Conservation (phyloP, 2,329 filamentous ascomycete genomes). For the Onygenales sp. region DNA sequence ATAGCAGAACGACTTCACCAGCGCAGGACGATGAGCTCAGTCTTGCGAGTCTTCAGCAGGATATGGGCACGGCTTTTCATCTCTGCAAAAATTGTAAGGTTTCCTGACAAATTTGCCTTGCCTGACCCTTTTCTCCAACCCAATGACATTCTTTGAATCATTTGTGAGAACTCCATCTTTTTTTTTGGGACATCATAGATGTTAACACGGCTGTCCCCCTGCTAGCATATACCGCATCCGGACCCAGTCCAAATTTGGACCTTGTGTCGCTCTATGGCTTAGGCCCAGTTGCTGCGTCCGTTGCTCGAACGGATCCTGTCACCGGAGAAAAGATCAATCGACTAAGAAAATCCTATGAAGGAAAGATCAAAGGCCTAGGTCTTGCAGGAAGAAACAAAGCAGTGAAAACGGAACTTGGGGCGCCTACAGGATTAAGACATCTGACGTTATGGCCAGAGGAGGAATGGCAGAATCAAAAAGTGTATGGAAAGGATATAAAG, state of each 20-base stretch:
- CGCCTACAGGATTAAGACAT: slow-evolving; percentile 29
- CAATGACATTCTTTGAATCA: slow-evolving; percentile 14
- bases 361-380: slow-evolving; percentile 38
- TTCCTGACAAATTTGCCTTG: slow-evolving; percentile 25
- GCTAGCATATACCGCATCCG: slow-evolving; percentile 39
- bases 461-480: slow-evolving; percentile 42
- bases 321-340: slow-evolving; percentile 59
- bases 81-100: slow-evolving; percentile 43
- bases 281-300: slow-evolving; percentile 45
- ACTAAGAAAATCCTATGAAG: slow-evolving; percentile 47
- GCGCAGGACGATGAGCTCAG: slow-evolving; percentile 19
- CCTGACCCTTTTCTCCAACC: slow-evolving; percentile 8
- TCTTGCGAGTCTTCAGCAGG: slow-evolving; percentile 35
- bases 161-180: slow-evolving; percentile 17
- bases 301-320: slow-evolving; percentile 49
- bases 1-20: slow-evolving; percentile 18
- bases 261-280: slow-evolving; percentile 51
- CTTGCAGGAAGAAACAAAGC: slow-evolving; percentile 41
- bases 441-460: slow-evolving; percentile 41
- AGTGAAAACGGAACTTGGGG: slow-evolving; percentile 33
- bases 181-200: slow-evolving; percentile 23
- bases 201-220: slow-evolving; percentile 32
- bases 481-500: slow-evolving; percentile 37
- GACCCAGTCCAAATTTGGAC: slow-evolving; percentile 49
- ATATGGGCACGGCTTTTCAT: slow-evolving; percentile 39